Percentiles rank a stretch among this genome's conserved stretches.
phyloP scores from a whole-genome alignment of 176 grass and related monocot genomes.

The Alopecurus myosuroides region DNA sequence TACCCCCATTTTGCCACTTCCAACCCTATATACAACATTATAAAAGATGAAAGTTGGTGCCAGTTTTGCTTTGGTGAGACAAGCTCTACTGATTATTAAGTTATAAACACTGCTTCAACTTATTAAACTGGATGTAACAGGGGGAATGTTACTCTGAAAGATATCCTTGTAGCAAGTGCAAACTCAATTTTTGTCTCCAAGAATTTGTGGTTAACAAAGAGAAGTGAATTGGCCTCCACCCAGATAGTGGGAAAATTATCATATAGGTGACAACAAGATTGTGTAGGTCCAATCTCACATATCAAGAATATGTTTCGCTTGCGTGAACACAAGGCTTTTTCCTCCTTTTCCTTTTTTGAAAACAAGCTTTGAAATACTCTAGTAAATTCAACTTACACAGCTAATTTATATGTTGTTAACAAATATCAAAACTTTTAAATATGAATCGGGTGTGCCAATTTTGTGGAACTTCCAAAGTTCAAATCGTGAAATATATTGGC shows the following conservation, averaged over 20 bases:
- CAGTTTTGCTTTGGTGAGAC: conserved; percentile 4
- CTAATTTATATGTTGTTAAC: background rate
- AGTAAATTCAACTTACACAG: background rate
- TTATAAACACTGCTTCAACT: background rate
- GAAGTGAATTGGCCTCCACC: background rate
- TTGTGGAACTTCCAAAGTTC: background rate
- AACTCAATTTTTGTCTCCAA: conserved; percentile 7
- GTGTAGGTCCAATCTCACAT: background rate
- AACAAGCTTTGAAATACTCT: background rate
- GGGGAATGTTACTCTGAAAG: background rate
- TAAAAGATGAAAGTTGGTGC: background rate
- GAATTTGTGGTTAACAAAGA: background rate
- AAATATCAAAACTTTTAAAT: background rate
- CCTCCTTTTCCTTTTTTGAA: background rate
- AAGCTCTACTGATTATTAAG: background rate
- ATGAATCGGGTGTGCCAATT: background rate
- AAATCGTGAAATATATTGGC: background rate
- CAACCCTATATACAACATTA: background rate
- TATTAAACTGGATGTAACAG: background rate
- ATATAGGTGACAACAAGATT: background rate
- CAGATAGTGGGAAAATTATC: conserved; percentile 14
- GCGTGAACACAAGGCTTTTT: background rate
- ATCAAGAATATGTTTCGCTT: background rate
- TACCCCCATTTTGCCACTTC: background rate
- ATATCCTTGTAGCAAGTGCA: background rate